Percentiles rank a stretch among this genome's conserved stretches.
Evolutionary conservation across 345 rosid genomes (phyloP).

Genomic region (Capsella bursapastoris): DNA sequence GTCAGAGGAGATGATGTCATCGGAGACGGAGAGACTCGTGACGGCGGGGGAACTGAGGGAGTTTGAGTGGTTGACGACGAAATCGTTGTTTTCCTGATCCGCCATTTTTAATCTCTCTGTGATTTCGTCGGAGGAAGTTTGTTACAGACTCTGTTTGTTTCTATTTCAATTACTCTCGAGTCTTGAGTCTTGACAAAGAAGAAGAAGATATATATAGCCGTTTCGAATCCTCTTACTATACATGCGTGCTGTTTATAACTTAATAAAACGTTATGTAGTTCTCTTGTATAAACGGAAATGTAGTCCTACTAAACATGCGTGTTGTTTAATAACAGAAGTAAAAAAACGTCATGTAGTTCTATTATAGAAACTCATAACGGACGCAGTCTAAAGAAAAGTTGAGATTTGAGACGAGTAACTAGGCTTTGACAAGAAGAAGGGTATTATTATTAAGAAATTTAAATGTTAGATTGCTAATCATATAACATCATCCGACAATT

Average conservation of each 20-base stretch:
- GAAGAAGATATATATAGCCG: neutral
- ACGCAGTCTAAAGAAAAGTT: too few species aligned
- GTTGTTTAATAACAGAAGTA: neutral
- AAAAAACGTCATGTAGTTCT: neutral
- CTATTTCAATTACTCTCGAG: neutral
- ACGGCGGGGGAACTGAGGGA: neutral
- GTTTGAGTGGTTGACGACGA: neutral
- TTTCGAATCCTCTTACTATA: neutral
- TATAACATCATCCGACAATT: neutral
- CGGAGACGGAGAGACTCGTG: neutral
- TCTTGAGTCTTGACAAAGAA: neutral
- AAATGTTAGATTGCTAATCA: too few species aligned
- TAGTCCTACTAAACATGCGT: neutral
- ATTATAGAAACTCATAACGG: too few species aligned
- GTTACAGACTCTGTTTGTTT: slow-evolving; percentile 2
- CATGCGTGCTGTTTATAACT: neutral
- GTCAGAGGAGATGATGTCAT: neutral
- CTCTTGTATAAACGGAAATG: neutral
- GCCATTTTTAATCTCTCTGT: neutral
- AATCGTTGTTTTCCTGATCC: neutral
- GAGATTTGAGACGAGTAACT: too few species aligned
- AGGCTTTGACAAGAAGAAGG: neutral
- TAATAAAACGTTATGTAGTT: neutral
- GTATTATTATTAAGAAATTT: too few species aligned
- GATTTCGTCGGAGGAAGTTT: neutral